These are phyloP conservation scores for Prunus mira DNA, from an alignment of 306 rosid genomes.

Conservation along the genomic window DNA sequence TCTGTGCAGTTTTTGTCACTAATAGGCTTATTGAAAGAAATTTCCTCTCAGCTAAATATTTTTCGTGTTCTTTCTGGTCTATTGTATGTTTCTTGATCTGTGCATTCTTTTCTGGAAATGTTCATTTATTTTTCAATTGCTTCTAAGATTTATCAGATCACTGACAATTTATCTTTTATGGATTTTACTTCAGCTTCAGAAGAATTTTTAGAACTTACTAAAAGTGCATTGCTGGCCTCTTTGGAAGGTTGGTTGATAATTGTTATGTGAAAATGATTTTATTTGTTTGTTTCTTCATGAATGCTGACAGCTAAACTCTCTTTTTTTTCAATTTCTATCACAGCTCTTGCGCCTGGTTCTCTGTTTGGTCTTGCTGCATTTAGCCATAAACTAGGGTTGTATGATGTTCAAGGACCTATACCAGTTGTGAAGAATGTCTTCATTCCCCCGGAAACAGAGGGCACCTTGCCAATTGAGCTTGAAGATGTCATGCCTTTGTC, in stretches of 20 bases:
- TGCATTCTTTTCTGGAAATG: not conserved
- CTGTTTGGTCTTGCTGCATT: conserved; percentile 97
- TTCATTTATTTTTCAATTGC: not conserved
- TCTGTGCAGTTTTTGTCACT: not conserved
- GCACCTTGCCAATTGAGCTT: conserved; percentile 67
- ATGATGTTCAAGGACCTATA: conserved; percentile 95
- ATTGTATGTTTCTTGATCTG: not conserved
- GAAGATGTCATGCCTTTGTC: conserved; percentile 96
- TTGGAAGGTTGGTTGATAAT: conserved; percentile 78
- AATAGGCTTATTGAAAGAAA: not conserved
- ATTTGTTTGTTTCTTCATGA: conserved; percentile 19
- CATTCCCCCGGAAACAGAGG: conserved; percentile 82
- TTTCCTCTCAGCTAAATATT: too few relatives aligned
- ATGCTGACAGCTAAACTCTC: conserved; percentile 10
- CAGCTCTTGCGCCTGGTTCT: conserved; percentile 96
- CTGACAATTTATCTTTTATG: conserved; percentile 6
- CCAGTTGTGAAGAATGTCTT: conserved; percentile 85
- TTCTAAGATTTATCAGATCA: not conserved
- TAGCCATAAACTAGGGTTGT: conserved; percentile 92
- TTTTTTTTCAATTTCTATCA: conserved; percentile 13
- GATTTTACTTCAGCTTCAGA: conserved; percentile 79
- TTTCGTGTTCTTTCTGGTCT: not conserved
- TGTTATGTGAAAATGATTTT: conserved; percentile 16
- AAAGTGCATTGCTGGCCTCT: conserved; percentile 95
- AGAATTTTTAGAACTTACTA: conserved; percentile 89